These are phyloP conservation scores for Dothideomycetes sp. DNA, from an alignment of 2,329 filamentous ascomycete genomes.

Conservation along the genomic window DNA sequence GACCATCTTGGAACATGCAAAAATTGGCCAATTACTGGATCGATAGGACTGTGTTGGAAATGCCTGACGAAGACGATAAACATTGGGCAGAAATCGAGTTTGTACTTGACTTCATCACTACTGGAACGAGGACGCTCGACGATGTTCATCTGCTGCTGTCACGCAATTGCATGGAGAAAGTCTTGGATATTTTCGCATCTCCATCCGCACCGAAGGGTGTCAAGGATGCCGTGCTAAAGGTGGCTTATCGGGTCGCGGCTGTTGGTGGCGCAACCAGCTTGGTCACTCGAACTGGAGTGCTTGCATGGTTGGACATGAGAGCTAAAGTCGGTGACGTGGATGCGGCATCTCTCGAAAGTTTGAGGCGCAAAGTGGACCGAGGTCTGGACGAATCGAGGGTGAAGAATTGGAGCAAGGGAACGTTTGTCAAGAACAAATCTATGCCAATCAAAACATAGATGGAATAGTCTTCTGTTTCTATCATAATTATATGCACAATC, in stretches of 20 bases:
- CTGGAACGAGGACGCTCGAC: slow-evolving; percentile 49
- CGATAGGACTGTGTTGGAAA: slow-evolving; percentile 63
- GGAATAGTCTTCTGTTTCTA: too few relatives aligned
- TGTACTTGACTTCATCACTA: slow-evolving; percentile 63
- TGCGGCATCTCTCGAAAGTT: slow-evolving; percentile 40
- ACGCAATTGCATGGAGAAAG: slow-evolving; percentile 62
- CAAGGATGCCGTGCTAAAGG: slow-evolving; percentile 52
- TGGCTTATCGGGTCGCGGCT: slow-evolving; percentile 57
- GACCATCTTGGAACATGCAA: slow-evolving; percentile 60
- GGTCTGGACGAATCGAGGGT: slow-evolving; percentile 60
- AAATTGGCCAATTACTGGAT: slow-evolving; percentile 52
- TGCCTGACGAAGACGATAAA: slow-evolving; percentile 62
- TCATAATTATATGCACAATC: too few relatives aligned
- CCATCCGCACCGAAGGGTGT: slow-evolving; percentile 49
- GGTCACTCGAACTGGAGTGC: slow-evolving; percentile 62
- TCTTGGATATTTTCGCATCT: slow-evolving; percentile 60
- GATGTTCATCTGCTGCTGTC: slow-evolving; percentile 54
- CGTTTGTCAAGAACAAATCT: too few relatives aligned
- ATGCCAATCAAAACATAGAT: too few relatives aligned
- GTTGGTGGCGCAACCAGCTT: slow-evolving; percentile 72
- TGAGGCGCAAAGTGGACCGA: slow-evolving; percentile 53
- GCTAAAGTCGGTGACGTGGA: slow-evolving; percentile 42
- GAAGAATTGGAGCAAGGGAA: slow-evolving; percentile 46
- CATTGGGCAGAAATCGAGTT: slow-evolving; percentile 66
- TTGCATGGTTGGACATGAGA: slow-evolving; percentile 65